Conservation (phyloP, 2,329 filamentous ascomycete species). For the Aspergillus neotritici region DNA sequence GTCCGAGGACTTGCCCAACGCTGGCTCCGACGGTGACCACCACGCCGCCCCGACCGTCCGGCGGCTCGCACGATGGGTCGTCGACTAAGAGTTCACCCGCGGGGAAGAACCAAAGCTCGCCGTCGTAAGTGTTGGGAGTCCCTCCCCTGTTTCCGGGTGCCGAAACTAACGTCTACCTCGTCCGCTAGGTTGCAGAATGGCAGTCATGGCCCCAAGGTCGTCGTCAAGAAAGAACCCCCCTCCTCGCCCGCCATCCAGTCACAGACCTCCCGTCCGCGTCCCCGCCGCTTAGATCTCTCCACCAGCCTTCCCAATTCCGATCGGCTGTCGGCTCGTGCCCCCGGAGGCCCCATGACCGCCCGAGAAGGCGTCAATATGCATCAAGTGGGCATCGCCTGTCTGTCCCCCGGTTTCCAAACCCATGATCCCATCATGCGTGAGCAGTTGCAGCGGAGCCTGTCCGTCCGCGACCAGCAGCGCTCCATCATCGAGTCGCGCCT, state of each 20-base stretch:
- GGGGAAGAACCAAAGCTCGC: slow-evolving; percentile 34
- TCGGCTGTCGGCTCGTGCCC: slow-evolving; percentile 59
- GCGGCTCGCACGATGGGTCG: slow-evolving; percentile 30
- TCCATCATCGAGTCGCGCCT: slow-evolving; percentile 89
- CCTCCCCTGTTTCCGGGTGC: background rate
- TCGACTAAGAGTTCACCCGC: slow-evolving; percentile 29
- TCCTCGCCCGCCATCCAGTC: slow-evolving; percentile 70
- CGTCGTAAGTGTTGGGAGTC: slow-evolving; percentile 43
- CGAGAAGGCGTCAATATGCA: slow-evolving; percentile 78
- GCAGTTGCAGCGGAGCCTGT: slow-evolving; percentile 88
- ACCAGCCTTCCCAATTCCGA: slow-evolving; percentile 42
- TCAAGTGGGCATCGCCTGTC: slow-evolving; percentile 85
- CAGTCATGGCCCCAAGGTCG: slow-evolving; percentile 65
- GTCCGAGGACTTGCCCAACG: slow-evolving; percentile 41
- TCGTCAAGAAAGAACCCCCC: slow-evolving; percentile 91
- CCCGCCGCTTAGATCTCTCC: slow-evolving; percentile 43
- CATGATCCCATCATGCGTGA: slow-evolving; percentile 96
- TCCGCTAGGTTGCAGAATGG: slow-evolving; percentile 35
- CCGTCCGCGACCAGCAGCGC: slow-evolving; percentile 86
- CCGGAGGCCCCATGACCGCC: slow-evolving; percentile 63
- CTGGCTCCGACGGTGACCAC: slow-evolving; percentile 36
- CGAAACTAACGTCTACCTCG: slow-evolving; percentile 12
- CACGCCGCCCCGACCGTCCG: slow-evolving; percentile 29
- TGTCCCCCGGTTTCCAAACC: slow-evolving; percentile 93
- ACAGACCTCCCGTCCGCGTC: slow-evolving; percentile 50